Percentiles rank a stretch among this genome's conserved stretches.
Evolutionary conservation across 805 yeast species (phyloP).

Genomic region (Dipodascopsis tothii): DNA sequence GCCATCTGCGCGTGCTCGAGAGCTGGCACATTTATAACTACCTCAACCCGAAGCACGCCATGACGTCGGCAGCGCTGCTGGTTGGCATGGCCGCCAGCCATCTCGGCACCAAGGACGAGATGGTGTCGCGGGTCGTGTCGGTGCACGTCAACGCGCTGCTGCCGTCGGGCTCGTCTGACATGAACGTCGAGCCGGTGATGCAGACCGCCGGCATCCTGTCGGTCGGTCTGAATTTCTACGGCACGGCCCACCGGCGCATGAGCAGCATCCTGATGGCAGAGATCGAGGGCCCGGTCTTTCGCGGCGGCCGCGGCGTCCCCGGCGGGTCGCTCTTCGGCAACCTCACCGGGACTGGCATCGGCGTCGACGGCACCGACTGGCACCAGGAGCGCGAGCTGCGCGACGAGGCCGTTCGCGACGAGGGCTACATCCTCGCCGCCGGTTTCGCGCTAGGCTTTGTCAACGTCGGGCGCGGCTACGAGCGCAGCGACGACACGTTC

Average conservation of each 20-base stretch:
- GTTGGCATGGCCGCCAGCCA: conserved; percentile 90
- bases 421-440: conserved; percentile 77
- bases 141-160: conserved; percentile 88
- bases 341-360: background rate
- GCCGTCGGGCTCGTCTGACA: conserved; percentile 84
- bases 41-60: conserved; percentile 78
- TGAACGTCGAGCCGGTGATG: conserved; percentile 72
- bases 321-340: background rate
- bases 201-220: conserved; percentile 91
- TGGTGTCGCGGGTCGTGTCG: conserved; percentile 79
- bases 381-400: background rate
- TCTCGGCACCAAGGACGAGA: conserved; percentile 73
- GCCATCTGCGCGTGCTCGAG: conserved; percentile 72
- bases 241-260: conserved; percentile 77
- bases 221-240: conserved; percentile 73
- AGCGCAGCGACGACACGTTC: conserved; percentile 15
- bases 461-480: conserved; percentile 69
- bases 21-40: conserved; percentile 96
- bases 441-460: conserved; percentile 83
- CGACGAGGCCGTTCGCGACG: conserved; percentile 36
- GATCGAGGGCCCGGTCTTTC: conserved; percentile 29
- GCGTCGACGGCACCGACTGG: background rate
- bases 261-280: conserved; percentile 71
- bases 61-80: conserved; percentile 77
- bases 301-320: background rate